Conservation (phyloP, 2,329 filamentous ascomycete species). For the Basipetospora sp. region DNA sequence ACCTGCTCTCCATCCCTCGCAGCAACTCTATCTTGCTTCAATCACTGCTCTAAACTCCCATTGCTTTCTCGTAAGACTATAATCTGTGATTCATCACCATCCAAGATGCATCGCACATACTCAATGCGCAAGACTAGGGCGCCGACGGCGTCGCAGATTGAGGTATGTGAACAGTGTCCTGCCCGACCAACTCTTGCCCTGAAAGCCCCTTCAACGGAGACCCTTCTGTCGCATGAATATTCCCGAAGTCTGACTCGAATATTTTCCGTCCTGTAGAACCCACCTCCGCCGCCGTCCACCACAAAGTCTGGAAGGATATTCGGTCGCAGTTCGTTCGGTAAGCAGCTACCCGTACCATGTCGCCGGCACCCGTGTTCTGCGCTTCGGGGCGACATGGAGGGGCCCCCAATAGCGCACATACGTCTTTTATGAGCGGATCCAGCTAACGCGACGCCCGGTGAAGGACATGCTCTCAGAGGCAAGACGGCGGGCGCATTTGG, state of each 20-base stretch:
- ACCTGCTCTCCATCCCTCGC: no score
- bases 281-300: conserved; percentile 76
- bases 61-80: no score
- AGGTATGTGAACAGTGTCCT: conserved; percentile 26
- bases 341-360: conserved; percentile 21
- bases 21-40: no score
- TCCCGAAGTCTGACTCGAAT: no score
- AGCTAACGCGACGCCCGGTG: no score
- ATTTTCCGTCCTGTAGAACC: conserved; percentile 48
- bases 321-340: conserved; percentile 72
- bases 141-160: conserved; percentile 72
- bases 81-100: neutral
- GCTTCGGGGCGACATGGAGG: no score
- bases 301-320: conserved; percentile 88
- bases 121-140: conserved; percentile 96
- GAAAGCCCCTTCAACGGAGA: conserved; percentile 6
- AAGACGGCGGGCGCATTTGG: conserved; percentile 63
- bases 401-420: neutral
- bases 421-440: no score
- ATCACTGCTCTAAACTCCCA: no score
- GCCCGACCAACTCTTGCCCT: neutral
- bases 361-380: no score
- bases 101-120: conserved; percentile 89
- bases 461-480: conserved; percentile 54
- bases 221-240: no score